Evolutionary conservation across 257 asterid genomes (phyloP).

Genomic region (Prunella vulgaris): DNA sequence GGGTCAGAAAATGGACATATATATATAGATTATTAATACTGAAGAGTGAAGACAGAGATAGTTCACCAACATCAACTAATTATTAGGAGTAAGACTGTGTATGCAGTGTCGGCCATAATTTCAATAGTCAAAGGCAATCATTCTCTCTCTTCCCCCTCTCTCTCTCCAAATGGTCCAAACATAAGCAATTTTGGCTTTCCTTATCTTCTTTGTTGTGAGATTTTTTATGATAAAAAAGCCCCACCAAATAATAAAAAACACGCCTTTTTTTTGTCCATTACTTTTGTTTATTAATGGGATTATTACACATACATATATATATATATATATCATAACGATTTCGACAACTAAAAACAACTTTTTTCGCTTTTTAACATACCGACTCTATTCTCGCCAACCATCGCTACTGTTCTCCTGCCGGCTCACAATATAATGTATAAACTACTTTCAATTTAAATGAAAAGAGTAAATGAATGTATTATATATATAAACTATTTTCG

Average conservation of each 20-base stretch:
- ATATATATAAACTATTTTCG: too few species aligned
- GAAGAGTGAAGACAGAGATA: constrained; percentile 1
- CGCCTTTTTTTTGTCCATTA: background rate
- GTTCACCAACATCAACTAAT: constrained; percentile 16
- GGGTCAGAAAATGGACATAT: too few species aligned
- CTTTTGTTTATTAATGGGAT: background rate
- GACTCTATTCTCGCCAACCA: constrained; percentile 22
- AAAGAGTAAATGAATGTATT: too few species aligned
- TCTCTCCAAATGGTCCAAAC: constrained; percentile 5
- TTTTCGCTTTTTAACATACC: constrained; percentile 9
- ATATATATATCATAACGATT: too few species aligned
- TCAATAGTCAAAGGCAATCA: constrained; percentile 31
- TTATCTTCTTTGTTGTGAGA: constrained; percentile 14
- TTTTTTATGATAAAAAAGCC: constrained; percentile 31
- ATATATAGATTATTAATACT: too few species aligned
- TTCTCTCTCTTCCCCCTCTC: too few species aligned
- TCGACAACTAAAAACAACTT: constrained; percentile 8
- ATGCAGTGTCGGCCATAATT: constrained; percentile 39
- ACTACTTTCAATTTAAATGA: too few species aligned
- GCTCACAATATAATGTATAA: background rate
- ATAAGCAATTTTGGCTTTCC: constrained; percentile 23
- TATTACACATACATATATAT: background rate
- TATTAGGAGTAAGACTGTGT: background rate
- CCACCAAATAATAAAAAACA: constrained; percentile 19
- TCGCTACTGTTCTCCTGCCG: background rate